A percentile compares a stretch with the other conserved stretches of the same genome.
Conservation (phyloP, 2,329 filamentous ascomycete species). For the Colletotrichum sp. region DNA sequence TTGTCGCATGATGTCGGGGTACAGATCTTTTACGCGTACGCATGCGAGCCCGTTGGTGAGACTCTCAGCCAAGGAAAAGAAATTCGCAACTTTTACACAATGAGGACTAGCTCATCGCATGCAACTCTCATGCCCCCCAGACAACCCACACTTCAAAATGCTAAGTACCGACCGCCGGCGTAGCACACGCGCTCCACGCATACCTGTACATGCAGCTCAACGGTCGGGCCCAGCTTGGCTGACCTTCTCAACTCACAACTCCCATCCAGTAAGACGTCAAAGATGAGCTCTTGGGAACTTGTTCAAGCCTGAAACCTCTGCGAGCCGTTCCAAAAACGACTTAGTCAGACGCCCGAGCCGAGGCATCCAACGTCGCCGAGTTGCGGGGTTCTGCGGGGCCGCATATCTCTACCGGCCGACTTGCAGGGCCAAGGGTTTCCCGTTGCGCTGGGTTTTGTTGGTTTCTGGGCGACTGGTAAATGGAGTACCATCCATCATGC, state of each 20-base stretch:
- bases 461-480: not conserved
- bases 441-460: not conserved
- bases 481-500: not conserved
- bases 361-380: not conserved
- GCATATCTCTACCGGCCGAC: slow-evolving; percentile 8
- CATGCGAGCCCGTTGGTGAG: not conserved
- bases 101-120: not conserved
- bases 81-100: not conserved
- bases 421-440: not conserved
- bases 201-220: not conserved
- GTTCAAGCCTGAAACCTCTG: not conserved
- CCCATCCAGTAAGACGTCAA: not conserved
- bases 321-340: not conserved
- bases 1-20: not conserved
- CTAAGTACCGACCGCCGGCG: not conserved
- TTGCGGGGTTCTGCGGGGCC: slow-evolving; percentile 7
- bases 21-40: not conserved
- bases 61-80: not conserved
- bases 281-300: not conserved
- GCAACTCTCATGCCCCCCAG: not conserved
- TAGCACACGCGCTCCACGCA: not conserved
- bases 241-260: not conserved
- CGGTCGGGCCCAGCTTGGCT: not conserved
- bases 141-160: not conserved
- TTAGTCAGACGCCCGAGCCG: not conserved